A percentile compares a stretch with the other conserved stretches of the same genome.
Evolutionary conservation across 169 alveolate genomes (phyloP).

Genomic region (Theileria orientalis): DNA sequence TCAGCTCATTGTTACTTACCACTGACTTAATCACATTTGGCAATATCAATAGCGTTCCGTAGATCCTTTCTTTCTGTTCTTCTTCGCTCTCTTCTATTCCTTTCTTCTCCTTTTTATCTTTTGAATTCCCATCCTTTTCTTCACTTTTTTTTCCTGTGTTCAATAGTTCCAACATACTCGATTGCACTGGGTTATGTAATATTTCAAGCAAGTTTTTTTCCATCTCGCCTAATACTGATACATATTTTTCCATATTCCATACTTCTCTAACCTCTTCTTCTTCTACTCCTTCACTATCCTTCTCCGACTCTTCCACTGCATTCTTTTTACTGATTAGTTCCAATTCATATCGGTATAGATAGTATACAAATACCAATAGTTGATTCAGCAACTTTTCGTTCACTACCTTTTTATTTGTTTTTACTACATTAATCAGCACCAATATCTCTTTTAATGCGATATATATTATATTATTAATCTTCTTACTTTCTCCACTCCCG

Average conservation of each 20-base stretch:
- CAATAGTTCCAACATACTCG: background rate
- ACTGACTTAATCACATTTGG: constrained; percentile 3
- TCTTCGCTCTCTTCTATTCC: background rate
- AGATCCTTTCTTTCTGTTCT: background rate
- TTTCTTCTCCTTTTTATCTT: background rate
- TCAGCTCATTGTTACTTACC: background rate
- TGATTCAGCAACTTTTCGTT: background rate
- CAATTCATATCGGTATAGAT: no score
- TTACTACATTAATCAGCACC: background rate
- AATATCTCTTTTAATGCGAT: background rate
- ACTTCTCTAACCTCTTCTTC: background rate
- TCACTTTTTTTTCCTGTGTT: background rate
- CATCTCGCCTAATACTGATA: background rate
- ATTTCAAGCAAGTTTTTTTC: background rate
- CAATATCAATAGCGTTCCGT: constrained; percentile 12
- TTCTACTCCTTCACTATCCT: no score
- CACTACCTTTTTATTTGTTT: background rate
- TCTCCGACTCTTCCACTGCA: no score
- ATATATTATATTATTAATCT: background rate
- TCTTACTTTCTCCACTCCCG: background rate
- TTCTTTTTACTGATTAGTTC: no score
- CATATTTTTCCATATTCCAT: background rate
- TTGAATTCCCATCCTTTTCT: background rate
- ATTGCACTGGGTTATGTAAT: background rate
- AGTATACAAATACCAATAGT: background rate